phyloP scores from a whole-genome alignment of 75 land plant species.

The Selaginella tamariscina region DNA sequence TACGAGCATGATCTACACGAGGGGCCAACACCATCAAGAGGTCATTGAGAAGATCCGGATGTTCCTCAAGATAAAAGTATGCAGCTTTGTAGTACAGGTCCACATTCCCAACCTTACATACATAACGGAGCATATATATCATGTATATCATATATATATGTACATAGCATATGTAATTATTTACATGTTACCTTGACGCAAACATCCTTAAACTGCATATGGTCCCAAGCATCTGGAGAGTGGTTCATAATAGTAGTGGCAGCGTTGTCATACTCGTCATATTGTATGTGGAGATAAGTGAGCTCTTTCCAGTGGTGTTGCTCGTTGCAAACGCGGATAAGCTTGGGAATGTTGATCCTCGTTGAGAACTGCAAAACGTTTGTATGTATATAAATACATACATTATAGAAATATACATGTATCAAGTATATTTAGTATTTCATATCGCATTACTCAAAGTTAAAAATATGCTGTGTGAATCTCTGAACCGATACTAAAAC shows the following conservation, averaged over 20 bases:
- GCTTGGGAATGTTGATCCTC: conserved; percentile 94
- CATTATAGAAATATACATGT: no score
- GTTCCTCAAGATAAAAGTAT: conserved; percentile 89
- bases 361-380: no score
- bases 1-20: conserved; percentile 83
- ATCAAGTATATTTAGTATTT: no score
- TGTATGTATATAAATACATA: no score
- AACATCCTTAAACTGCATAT: conserved; percentile 98
- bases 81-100: conserved; percentile 95
- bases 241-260: conserved; percentile 95
- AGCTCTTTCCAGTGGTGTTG: conserved; percentile 99
- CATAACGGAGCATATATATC: no score
- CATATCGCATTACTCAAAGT: no score
- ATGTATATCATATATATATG: no score
- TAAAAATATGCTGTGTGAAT: no score
- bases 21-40: conserved; percentile 78
- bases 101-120: conserved; percentile 97
- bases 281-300: conserved; percentile 86
- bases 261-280: conserved; percentile 98
- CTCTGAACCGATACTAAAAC: no score
- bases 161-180: no score
- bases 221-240: conserved; percentile 99
- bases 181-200: no score
- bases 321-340: conserved; percentile 92
- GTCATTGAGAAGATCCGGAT: conserved; percentile 94